A percentile compares a stretch with the other conserved stretches of the same genome.
phyloP scores from a whole-genome alignment of 768 basidiomycete species.

The Leccinum variicolor region DNA sequence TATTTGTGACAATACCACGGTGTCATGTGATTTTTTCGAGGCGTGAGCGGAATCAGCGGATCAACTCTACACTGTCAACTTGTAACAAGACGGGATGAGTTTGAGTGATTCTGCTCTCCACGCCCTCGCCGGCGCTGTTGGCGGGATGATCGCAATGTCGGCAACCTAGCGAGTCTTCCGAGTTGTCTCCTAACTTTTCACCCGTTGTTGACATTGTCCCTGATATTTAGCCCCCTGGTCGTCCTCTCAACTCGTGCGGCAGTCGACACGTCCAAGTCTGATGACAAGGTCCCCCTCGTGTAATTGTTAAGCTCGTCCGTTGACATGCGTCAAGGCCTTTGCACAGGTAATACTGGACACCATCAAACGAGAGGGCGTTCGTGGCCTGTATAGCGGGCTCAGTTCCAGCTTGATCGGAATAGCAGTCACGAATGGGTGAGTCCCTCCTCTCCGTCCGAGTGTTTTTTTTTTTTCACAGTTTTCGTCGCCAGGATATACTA shows the following conservation, averaged over 20 bases:
- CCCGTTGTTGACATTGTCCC: slow-evolving; percentile 1
- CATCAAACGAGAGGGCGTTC: slow-evolving; percentile 78
- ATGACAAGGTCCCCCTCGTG: slow-evolving; percentile 57
- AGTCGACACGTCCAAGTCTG: slow-evolving; percentile 71
- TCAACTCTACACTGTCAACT: background rate
- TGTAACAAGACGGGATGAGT: background rate
- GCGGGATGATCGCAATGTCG: slow-evolving; percentile 90
- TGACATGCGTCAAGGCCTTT: slow-evolving; percentile 44
- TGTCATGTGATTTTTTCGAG: slow-evolving; percentile 14
- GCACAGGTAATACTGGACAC: slow-evolving; percentile 70
- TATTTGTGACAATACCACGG: background rate
- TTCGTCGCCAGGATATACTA: slow-evolving; percentile 71
- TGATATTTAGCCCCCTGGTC: slow-evolving; percentile 69
- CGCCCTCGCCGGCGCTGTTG: slow-evolving; percentile 83
- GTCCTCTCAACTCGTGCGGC: slow-evolving; percentile 92
- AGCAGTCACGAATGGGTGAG: slow-evolving; percentile 87
- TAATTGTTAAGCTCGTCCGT: background rate
- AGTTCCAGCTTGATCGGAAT: slow-evolving; percentile 85
- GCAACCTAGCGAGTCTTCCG: slow-evolving; percentile 66
- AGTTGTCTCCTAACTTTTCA: background rate
- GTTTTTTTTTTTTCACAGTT: background rate
- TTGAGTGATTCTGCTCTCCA: slow-evolving; percentile 80
- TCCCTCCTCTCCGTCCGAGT: slow-evolving; percentile 9
- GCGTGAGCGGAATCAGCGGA: no score
- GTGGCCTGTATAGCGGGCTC: slow-evolving; percentile 85